phyloP scores from a whole-genome alignment of 176 grass and related monocot genomes.

The Echinochloa phyllopogon region DNA sequence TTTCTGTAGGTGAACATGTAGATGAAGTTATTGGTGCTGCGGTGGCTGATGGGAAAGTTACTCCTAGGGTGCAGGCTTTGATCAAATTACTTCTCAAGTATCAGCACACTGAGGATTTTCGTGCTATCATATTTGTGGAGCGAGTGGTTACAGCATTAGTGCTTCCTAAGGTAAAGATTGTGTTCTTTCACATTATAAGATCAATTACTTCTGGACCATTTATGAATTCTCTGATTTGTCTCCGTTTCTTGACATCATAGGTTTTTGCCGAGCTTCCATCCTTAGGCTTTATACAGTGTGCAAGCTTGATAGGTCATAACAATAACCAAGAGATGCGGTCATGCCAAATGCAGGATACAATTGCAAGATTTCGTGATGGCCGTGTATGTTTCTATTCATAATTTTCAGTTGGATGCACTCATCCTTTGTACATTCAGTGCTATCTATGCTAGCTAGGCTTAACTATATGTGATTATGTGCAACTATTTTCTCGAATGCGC shows the following conservation, averaged over 20 bases:
- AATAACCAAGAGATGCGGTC: constrained; percentile 99
- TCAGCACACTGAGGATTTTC: constrained; percentile 95
- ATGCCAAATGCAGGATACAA: constrained; percentile 98
- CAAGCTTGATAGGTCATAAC: constrained; percentile 97
- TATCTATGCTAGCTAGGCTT: constrained; percentile 34
- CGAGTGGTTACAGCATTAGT: constrained; percentile 96
- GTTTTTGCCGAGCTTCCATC: constrained; percentile 95
- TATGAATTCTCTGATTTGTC: constrained; percentile 38
- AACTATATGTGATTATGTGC: background rate
- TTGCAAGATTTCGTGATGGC: constrained; percentile 95
- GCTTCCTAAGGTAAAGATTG: constrained; percentile 85
- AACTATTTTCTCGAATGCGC: background rate
- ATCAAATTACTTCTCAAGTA: constrained; percentile 99
- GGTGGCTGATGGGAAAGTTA: constrained; percentile 96
- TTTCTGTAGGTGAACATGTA: constrained; percentile 99
- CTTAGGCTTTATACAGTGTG: constrained; percentile 86
- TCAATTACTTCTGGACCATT: constrained; percentile 25
- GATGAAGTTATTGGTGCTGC: constrained; percentile 93
- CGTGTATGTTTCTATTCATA: constrained; percentile 66
- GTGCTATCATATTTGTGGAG: constrained; percentile 99
- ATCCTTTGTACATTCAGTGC: constrained; percentile 12
- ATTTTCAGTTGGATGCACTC: background rate
- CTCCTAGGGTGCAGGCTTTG: constrained; percentile 89
- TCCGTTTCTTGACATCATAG: constrained; percentile 46
- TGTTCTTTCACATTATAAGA: constrained; percentile 12